phyloP scores from a whole-genome alignment of 306 rosid genomes.

The Begonia fuchsioides region DNA sequence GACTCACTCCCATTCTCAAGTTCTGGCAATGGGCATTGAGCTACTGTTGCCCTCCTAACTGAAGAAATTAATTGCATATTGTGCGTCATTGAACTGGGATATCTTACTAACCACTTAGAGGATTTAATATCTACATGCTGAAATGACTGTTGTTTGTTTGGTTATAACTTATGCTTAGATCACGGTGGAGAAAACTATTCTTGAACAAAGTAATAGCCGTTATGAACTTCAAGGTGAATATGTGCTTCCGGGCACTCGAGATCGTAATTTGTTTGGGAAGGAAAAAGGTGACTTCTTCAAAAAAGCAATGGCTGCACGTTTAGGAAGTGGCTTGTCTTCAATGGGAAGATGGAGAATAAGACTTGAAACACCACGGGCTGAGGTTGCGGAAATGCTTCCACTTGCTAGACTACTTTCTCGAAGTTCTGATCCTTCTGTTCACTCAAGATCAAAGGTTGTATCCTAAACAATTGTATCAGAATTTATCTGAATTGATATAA shows the following conservation, averaged over 20 bases:
- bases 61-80: no score
- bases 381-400: conserved; percentile 95
- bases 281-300: conserved; percentile 36
- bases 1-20: no score
- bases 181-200: conserved; percentile 71
- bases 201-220: conserved; percentile 76
- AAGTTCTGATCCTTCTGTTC: conserved; percentile 74
- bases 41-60: no score
- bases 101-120: not conserved
- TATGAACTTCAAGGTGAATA: conserved; percentile 98
- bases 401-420: conserved; percentile 80
- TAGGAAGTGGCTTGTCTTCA: conserved; percentile 78
- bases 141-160: conserved; percentile 6
- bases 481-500: no score
- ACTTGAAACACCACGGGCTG: conserved; percentile 74
- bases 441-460: conserved; percentile 83
- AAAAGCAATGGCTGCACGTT: conserved; percentile 51
- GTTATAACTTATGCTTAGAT: conserved; percentile 36
- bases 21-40: no score
- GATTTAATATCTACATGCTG: not conserved
- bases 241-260: conserved; percentile 68
- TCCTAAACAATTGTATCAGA: conserved; percentile 3
- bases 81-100: no score
- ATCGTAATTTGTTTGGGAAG: conserved; percentile 35
- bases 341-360: conserved; percentile 98